Evolutionary conservation across 2,329 filamentous ascomycete species (phyloP).

Genomic region (Sphaerulina vaccinii): DNA sequence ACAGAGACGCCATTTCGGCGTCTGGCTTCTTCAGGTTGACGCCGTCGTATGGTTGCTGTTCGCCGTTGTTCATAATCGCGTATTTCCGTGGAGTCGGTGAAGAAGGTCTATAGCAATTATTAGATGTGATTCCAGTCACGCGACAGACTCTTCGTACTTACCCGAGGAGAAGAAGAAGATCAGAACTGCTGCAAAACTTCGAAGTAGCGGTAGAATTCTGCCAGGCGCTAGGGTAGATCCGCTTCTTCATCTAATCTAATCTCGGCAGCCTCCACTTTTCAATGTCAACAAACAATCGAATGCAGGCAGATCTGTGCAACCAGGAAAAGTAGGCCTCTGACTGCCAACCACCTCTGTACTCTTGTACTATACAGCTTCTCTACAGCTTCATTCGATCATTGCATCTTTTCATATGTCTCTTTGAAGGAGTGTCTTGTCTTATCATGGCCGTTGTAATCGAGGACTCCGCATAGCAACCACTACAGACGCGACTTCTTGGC

Average conservation of each 20-base stretch:
- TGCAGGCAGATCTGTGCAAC: not conserved
- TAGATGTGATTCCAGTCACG: slow-evolving; percentile 14
- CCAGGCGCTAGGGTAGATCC: slow-evolving; percentile 1
- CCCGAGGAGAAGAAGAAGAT: slow-evolving; percentile 48
- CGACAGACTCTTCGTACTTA: slow-evolving; percentile 39
- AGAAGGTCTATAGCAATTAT: not conserved
- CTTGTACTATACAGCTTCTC: not conserved
- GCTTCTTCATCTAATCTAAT: slow-evolving; percentile 2
- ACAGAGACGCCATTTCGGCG: slow-evolving; percentile 39
- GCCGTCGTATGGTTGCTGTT: slow-evolving; percentile 48
- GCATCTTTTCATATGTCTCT: not conserved
- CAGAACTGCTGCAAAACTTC: not conserved
- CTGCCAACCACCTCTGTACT: not conserved
- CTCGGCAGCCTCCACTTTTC: not conserved
- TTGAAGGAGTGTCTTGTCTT: not conserved
- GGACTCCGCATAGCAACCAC: slow-evolving; percentile 21
- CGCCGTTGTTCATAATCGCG: slow-evolving; percentile 72
- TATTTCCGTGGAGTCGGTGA: slow-evolving; percentile 33
- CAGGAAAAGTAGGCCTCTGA: not conserved
- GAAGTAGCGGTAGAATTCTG: slow-evolving; percentile 1
- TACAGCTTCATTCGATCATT: not conserved
- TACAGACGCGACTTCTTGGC: not conserved
- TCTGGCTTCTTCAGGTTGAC: slow-evolving; percentile 29
- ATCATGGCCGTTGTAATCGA: not conserved
- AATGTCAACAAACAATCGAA: slow-evolving; percentile 3